phyloP scores from a whole-genome alignment of 2,329 filamentous ascomycete species.

The Epichloe elymi region DNA sequence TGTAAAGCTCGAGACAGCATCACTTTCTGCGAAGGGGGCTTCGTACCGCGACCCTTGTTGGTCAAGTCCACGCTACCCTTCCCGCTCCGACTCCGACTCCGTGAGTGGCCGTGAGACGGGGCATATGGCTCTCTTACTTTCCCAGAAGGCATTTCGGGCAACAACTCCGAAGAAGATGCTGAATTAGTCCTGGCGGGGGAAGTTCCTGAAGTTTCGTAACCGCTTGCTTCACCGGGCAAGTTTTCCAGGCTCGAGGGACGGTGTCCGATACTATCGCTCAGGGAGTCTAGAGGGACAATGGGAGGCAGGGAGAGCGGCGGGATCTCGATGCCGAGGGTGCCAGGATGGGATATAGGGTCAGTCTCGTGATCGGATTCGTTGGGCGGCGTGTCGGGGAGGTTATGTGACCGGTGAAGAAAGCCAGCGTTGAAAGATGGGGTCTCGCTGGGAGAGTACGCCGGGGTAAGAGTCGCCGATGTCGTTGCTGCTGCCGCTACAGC shows the following conservation, averaged over 20 bases:
- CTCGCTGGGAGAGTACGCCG: slow-evolving; percentile 2
- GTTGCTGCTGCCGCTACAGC: slow-evolving; percentile 7
- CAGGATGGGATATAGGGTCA: not conserved
- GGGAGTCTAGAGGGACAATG: slow-evolving; percentile 13
- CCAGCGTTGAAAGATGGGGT: not conserved
- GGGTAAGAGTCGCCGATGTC: slow-evolving; percentile 4
- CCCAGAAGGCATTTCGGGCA: slow-evolving; percentile 18
- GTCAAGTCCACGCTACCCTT: slow-evolving; percentile 20
- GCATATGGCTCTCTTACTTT: slow-evolving; percentile 16
- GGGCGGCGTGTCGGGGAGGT: slow-evolving; percentile 4
- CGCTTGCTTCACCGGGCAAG: slow-evolving; percentile 6
- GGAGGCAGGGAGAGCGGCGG: slow-evolving; percentile 11
- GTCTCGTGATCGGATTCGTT: slow-evolving; percentile 2
- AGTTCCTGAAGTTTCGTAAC: slow-evolving; percentile 7
- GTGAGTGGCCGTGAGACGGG: slow-evolving; percentile 17
- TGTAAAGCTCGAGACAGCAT: slow-evolving; percentile 94
- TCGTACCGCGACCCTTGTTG: slow-evolving; percentile 18
- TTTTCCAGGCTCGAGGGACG: slow-evolving; percentile 4
- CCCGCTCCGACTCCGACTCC: slow-evolving; percentile 19
- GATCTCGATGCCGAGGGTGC: not conserved
- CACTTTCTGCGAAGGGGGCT: slow-evolving; percentile 67
- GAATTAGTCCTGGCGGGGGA: slow-evolving; percentile 6
- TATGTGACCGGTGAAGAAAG: not conserved
- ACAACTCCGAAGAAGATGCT: slow-evolving; percentile 2
- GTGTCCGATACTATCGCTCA: slow-evolving; percentile 7